Base-by-base conservation (phyloP, 306 rosid species). In the Cicer pinnatifidum region DNA sequence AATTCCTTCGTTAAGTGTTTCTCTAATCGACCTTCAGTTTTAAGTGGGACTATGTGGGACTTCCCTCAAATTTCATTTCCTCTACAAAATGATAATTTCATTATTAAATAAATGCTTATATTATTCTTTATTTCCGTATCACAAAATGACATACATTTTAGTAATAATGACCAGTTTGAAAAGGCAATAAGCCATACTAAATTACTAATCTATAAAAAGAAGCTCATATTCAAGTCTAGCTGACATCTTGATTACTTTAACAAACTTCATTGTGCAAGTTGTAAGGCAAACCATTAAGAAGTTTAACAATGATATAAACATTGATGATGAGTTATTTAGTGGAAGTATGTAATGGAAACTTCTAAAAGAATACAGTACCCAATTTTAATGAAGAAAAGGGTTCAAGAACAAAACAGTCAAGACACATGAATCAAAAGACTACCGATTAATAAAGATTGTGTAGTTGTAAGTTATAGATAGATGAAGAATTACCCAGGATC, bases 211-310 rank as follows among this genome's bases (percentile, higher is more conserved):
- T 47, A 69, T 11, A 64, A 13, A 13, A 53, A 52, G 56, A 10
- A 46, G 17, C 43, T 69, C 44, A 6, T 23, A 15, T 1, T 19
- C 46, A 53, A 53, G 39, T 23, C 73, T 8, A 56, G 15, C 58
- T 43, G 39, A 28, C 69, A 33, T 45, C 51, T 17, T 67, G 28
- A 33, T 67, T 56, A 44, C 61, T 35, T 11, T 40, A 51, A 50
- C 61, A 5, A 40, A 53, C 50, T 54, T 28, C 54, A 8, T 35
- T 33, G 47, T 23, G 46, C 33, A 75, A 61, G 54, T 75, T 75
- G 15, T 56, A 39, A 64, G 71, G 41, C n/a, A 75, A 62, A 62
- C 23, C 11, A 61, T 33, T 61, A 73, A 73, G 60, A 60, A 60
- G 59, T 65, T 33, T 11, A 10, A 38, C 17, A 20, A 58, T 6